phyloP scores from a whole-genome alignment of 345 rosid genomes.

The Citrus glauca region DNA sequence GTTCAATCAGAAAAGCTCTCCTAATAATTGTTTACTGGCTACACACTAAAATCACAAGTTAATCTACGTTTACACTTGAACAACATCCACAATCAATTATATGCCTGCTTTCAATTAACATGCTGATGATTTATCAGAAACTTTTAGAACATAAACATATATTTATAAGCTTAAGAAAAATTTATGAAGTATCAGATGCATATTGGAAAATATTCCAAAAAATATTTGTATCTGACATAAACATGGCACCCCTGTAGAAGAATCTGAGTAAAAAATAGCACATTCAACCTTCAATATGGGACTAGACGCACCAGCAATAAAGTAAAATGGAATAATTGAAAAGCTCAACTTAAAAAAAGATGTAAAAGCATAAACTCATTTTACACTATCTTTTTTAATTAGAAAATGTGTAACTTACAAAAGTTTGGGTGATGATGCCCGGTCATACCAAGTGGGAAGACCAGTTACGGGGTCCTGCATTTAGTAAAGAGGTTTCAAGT shows the following conservation, averaged over 20 bases:
- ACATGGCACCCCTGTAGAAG: neutral
- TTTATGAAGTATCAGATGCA: neutral
- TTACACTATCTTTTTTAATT: neutral
- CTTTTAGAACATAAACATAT: neutral
- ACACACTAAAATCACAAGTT: neutral
- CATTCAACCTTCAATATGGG: neutral
- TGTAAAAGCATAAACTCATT: neutral
- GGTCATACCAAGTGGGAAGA: slow-evolving; percentile 67
- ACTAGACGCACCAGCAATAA: neutral
- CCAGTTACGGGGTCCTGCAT: slow-evolving; percentile 89
- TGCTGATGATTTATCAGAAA: neutral
- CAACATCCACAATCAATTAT: neutral
- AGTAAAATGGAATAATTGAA: neutral
- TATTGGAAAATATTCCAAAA: neutral
- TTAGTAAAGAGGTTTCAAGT: slow-evolving; percentile 12
- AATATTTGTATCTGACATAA: neutral
- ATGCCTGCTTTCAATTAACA: neutral
- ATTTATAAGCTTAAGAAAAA: neutral
- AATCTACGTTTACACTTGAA: too few relatives aligned
- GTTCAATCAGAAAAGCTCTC: neutral
- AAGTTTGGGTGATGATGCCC: slow-evolving; percentile 59
- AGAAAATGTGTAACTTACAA: slow-evolving; percentile 47
- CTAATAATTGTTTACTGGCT: neutral
- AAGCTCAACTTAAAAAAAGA: neutral
- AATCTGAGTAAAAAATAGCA: neutral